phyloP scores from a whole-genome alignment of 169 alveolate species.

The Cryptosporidium baileyi region DNA sequence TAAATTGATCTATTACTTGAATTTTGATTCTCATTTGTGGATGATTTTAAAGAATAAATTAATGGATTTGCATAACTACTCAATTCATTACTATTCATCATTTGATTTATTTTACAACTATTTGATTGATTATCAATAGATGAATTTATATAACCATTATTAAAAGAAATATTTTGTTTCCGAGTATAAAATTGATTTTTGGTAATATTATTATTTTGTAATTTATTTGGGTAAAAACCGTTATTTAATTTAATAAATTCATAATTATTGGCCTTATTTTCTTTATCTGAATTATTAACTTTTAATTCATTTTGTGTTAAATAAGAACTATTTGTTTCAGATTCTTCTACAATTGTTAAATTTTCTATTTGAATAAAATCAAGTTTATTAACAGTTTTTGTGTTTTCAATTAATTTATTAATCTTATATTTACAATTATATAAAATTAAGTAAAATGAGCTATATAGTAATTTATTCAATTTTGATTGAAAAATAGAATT shows the following conservation, averaged over 20 bases:
- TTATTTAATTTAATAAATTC: background rate
- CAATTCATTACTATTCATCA: too few relatives aligned
- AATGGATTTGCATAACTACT: slow-evolving; percentile 28
- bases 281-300: background rate
- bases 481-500: background rate
- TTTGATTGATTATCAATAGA: background rate
- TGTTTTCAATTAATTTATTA: background rate
- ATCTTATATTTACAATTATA: background rate
- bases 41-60: background rate
- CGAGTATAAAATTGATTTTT: slow-evolving; percentile 14
- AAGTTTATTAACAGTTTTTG: background rate
- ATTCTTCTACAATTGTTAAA: too few relatives aligned
- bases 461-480: background rate
- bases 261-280: background rate
- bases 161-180: slow-evolving; percentile 31
- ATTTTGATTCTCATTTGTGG: background rate
- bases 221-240: background rate
- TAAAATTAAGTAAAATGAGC: background rate
- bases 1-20: background rate
- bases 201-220: background rate
- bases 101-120: too few relatives aligned
- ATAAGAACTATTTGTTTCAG: too few relatives aligned
- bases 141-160: slow-evolving; percentile 1
- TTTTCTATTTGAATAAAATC: too few relatives aligned
- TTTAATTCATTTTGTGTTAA: background rate